These are phyloP conservation scores for Candida ipomoeae DNA, from an alignment of 805 yeast genomes.

Conservation along the genomic window DNA sequence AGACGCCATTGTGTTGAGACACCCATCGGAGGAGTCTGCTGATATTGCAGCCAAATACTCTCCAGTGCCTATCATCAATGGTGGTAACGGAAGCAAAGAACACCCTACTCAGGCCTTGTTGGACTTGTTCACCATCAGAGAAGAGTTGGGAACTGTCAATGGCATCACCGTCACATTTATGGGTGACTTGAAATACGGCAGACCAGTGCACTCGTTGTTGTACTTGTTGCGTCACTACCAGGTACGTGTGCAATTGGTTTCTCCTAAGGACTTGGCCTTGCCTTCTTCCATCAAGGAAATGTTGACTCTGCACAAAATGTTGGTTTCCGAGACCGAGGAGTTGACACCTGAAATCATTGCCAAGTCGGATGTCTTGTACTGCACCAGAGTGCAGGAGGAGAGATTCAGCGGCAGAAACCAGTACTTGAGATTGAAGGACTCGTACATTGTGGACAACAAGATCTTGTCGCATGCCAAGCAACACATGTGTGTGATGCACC, in stretches of 20 bases:
- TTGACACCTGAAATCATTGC: constrained; percentile 83
- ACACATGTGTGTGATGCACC: constrained; percentile 99
- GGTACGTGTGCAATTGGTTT: constrained; percentile 85
- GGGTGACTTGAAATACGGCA: constrained; percentile 98
- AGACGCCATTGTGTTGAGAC: constrained; percentile 96
- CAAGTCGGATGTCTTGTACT: constrained; percentile 90
- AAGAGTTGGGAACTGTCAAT: constrained; percentile 96
- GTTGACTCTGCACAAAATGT: constrained; percentile 63
- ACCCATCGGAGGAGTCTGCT: constrained; percentile 89
- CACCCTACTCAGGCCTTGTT: constrained; percentile 99
- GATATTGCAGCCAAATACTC: constrained; percentile 94
- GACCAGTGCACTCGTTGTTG: constrained; percentile 96
- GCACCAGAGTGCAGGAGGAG: constrained; percentile 98
- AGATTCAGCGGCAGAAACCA: constrained; percentile 74
- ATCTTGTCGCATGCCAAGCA: constrained; percentile 89
- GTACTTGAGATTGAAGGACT: constrained; percentile 84
- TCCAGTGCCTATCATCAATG: constrained; percentile 94
- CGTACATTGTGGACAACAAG: constrained; percentile 88
- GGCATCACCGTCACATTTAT: constrained; percentile 97
- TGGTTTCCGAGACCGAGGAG: constrained; percentile 66
- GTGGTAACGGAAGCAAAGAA: constrained; percentile 97
- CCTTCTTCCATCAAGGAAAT: constrained; percentile 71
- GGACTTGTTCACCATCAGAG: constrained; percentile 96
- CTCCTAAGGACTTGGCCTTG: constrained; percentile 83
- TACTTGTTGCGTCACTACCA: constrained; percentile 87